Percentiles rank a stretch among this genome's conserved stretches.
phyloP scores from a whole-genome alignment of 306 rosid species.

The Rosa lucieae region DNA sequence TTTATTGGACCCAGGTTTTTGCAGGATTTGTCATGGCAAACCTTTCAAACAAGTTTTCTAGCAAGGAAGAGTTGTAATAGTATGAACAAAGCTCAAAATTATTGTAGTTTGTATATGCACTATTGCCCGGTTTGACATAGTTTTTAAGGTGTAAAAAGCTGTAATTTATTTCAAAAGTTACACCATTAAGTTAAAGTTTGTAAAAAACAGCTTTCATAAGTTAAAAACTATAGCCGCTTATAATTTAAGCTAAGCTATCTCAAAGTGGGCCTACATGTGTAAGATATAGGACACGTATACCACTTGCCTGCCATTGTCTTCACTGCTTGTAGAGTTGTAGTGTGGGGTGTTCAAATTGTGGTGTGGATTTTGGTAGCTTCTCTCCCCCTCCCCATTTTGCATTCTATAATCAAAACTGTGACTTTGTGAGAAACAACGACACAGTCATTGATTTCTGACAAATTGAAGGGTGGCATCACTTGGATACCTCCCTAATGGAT shows the following conservation, averaged over 20 bases:
- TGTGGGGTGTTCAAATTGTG: background rate
- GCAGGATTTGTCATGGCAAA: constrained; percentile 72
- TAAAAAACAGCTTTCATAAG: too few species aligned
- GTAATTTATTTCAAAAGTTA: too few species aligned
- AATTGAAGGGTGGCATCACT: background rate
- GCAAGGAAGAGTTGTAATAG: constrained; percentile 26
- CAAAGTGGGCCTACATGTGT: background rate
- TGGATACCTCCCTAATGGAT: background rate
- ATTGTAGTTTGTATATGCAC: constrained; percentile 2
- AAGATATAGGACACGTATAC: background rate
- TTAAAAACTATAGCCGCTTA: too few species aligned
- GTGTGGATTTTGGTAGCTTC: background rate
- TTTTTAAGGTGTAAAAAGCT: too few species aligned
- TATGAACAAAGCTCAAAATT: background rate
- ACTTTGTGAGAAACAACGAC: too few species aligned
- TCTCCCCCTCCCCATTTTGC: too few species aligned
- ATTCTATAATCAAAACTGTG: too few species aligned
- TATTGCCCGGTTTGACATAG: too few species aligned
- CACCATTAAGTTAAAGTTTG: too few species aligned
- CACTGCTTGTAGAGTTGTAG: background rate
- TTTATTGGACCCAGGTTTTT: constrained; percentile 50
- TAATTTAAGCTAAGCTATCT: too few species aligned
- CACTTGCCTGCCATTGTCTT: background rate
- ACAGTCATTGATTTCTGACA: too few species aligned
- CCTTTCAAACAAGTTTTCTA: constrained; percentile 48